Conservation (phyloP, 768 basidiomycete species). For the Pleurotus eryngii region DNA sequence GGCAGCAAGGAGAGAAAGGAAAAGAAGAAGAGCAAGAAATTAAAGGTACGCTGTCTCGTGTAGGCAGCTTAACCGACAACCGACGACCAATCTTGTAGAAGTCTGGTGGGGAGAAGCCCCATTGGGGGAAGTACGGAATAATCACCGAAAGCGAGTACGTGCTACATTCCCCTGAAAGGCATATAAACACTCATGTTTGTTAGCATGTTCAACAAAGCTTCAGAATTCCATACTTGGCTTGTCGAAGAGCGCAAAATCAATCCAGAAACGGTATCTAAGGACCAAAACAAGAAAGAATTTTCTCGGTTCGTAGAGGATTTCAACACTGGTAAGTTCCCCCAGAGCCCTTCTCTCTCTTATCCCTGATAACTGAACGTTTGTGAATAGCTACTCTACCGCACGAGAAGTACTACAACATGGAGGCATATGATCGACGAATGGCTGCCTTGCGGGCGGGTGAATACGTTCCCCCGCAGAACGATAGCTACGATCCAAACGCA, state of each 20-base stretch:
- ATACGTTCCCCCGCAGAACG: constrained; percentile 66
- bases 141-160: constrained; percentile 84
- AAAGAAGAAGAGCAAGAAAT: constrained; percentile 71
- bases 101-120: constrained; percentile 52
- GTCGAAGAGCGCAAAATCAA: constrained; percentile 91
- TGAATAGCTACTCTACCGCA: constrained; percentile 81
- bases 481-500: constrained; percentile 76
- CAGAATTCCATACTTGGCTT: constrained; percentile 90
- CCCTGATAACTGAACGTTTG: background rate
- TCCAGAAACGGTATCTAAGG: constrained; percentile 84
- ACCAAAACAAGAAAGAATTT: constrained; percentile 85
- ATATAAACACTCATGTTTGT: background rate
- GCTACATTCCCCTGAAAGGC: background rate
- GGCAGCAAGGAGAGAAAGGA: constrained; percentile 44
- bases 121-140: constrained; percentile 91
- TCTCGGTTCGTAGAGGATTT: constrained; percentile 78
- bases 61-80: constrained; percentile 5
- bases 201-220: constrained; percentile 78
- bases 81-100: constrained; percentile 40
- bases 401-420: constrained; percentile 94
- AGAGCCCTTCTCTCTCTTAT: background rate
- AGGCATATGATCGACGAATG: constrained; percentile 83
- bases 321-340: constrained; percentile 58
- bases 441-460: constrained; percentile 80
- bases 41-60: constrained; percentile 29